Evolutionary conservation across 768 basidiomycete species (phyloP), one percentile per base, ranked within the genome.

Genomic region (Guyanaporus albipodus): DNA sequence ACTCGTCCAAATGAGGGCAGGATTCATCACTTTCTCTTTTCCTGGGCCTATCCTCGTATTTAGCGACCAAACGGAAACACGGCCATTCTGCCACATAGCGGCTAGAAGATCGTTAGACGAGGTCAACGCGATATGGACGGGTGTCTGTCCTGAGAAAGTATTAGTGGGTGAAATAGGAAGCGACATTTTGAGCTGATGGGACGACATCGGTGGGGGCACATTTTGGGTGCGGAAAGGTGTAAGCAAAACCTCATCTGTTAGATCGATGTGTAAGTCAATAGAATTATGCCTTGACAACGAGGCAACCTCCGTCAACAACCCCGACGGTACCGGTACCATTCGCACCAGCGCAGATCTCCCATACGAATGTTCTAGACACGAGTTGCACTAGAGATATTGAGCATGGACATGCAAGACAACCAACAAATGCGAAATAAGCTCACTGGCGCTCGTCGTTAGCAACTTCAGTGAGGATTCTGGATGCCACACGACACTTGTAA

Each of bases 161-260:
- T 38, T 29, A 1, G 9, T 4, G 2, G 38, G 28, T 41, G 49
- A 15, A 46, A 45, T 10, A 22, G 54, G 37, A 9, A 50, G 33
- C 11, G 61, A 38, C 43, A 66, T 17, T 61, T 67, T 37, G 41
- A 80, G 67, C 32, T 67, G 67, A 54, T 76, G 73, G 2, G 91
- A 85, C 1, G 84, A 88, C 91, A 96, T 94, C 0, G 96, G 96
- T n/a, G 96, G 96, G n/a, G 95, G 96, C 5, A 95, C 78, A 60
- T 96, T 97, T 68, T 95, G 90, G 1, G 81, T 78, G 32, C 93
- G 79, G 76, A 98, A 98, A 14, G 96, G 89, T 2, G 95, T 99
- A 32, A 99, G 71, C 4, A 94, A 78, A 46, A 91, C 69, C 18
- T 71, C 73, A 2, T 80, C 93, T 95, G 63, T 35, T 22, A 15